Base-by-base conservation (phyloP, 371 early-diverging fungal genomes). In the Conidiobolus incongruus region DNA sequence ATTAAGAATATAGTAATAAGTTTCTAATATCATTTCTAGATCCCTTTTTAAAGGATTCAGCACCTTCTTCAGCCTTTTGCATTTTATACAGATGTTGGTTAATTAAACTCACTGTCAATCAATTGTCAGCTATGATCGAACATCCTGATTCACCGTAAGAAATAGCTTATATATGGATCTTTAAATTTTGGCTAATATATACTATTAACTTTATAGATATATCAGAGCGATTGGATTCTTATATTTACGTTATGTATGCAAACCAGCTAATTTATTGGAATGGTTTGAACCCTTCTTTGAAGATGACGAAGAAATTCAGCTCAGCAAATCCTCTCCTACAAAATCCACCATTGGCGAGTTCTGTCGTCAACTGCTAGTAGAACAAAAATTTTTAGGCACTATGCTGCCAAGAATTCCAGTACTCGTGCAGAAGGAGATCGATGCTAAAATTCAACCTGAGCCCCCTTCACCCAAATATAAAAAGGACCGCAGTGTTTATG, bases 71-170 rank as follows among this genome's bases (percentile, higher is more conserved):
- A 4, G 81, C 85, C 0, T 88, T 77, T 55, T 84, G 84, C 46
- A 64, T 83, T 35, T 62, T 88, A 23, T 85, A 72, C 60, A 88
- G 84, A 55, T 64, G 85, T 34, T 85, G 84, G 83, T 83, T 81
- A 1, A 51, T 83, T 22, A 59, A 67, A 29, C 52, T 85, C 30
- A 84, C 81, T 1, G 60, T 77, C 6, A 77, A 75, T 48, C 89
- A 88, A 48, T 47, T 88, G 10, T 66, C 74, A 47, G 72, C 72
- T 17, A 44, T 88, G 54, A 61, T 88, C 52, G 76, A 77, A 42
- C 75, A 78, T 49, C 51, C 64, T 2, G 81, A 83, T 52, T 79
- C 80, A 17, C 77, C 80, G 75, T 83, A 75, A 56, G 72, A 49
- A 40, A 22, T 16, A 6, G 11, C 36, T 6, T 12, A 23, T 42